Base-by-base conservation (phyloP, 2,329 filamentous ascomycete species). In the Torrubiella hemipterigena region DNA sequence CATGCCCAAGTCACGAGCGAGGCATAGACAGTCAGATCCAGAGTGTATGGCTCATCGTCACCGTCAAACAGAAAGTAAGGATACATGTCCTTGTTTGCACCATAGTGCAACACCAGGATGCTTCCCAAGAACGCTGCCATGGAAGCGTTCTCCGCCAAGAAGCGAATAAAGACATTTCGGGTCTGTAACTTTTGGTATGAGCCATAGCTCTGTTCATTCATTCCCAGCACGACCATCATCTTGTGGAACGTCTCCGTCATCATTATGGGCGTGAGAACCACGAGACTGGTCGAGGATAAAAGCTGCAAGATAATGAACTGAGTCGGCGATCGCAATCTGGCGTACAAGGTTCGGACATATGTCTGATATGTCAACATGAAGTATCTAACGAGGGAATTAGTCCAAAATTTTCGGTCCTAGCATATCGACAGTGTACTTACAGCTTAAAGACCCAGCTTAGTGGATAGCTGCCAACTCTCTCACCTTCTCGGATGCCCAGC, bases 301-400 rank as follows among this genome's bases (percentile, higher is more conserved):
- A 73, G 52, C 50, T 81, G 76, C 22, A 81, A 69, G 41, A 69
- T 61, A 35, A 79, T 61, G 54, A 81, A 81, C 51, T 80, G 74
- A 23, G 60, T 54, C 1, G 74, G 76, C 6, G 70, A 75, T 38
- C 76, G 73, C 11, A 81, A 66, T 13, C 76, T 73, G 11, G 76
- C 76, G 48, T 81, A 81, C 35, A 81, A 53, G 9, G 76, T 73
- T 31, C 76, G 73, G 10, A 81, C 76, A 52, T 80, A 81, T 5
- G 75, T 80, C 52, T 81, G 75, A 51, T 81, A 81, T 6, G 76
- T 81, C 31, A 80, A 55, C 60, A 73, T 73, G 49, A 77, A 79
- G 51, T 77, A 78, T 29, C 68, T 72, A 40, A 16, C 10, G 9
- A 15, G 10, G 15, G 14, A n/a, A 14, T 35, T 49, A 27, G 15